Base-by-base conservation (phyloP, 768 basidiomycete genomes). In the Sarcodon sp. region DNA sequence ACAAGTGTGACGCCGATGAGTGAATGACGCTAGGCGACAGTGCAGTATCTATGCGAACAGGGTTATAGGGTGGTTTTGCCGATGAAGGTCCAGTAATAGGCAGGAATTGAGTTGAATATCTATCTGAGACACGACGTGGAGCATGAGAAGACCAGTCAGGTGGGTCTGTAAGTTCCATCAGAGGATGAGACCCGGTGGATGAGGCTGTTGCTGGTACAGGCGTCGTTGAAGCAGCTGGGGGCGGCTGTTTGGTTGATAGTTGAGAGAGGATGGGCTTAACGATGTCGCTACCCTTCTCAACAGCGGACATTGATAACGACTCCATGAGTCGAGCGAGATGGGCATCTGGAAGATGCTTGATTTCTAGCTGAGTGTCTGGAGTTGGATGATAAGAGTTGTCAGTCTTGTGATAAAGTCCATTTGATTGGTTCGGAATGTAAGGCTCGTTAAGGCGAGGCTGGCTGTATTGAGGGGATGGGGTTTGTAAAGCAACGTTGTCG, bases 241-340 rank as follows among this genome's bases (percentile, higher is more conserved):
- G 41, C n/a, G 45, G 38, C 33, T 27, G n/a, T 12, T 44, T 15
- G 15, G 41, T 45, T n/a, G 47, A 12, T 11, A 46, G 18, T 46
- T 49, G 33, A 5, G 52, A 53, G 1, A 50, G 47, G 16, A 53
- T 46, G 0, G 48, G 50, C 49, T 50, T 37, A 10, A 15, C 18
- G 35, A 39, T 12, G 31, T 48, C 21, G 56, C 50, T 43, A 52
- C 47, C 35, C 35, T n/a, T 36, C 45, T 33, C 71, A 72, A 13
- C 62, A 61, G 68, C 71, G 8, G 84, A 86, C 43, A 78, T 61
- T 6, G 77, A 76, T 45, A 87, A 66, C 5, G 76, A 76, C 41
- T 69, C 75, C 45, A 87, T 65, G 7, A 87, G 68, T 32, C 76
- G 71, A 15, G 83, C 83, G 58, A 87, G 75, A 53, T 86, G 82